Conservation (phyloP, 148 eudicot species). For the Limonium bicolor region DNA sequence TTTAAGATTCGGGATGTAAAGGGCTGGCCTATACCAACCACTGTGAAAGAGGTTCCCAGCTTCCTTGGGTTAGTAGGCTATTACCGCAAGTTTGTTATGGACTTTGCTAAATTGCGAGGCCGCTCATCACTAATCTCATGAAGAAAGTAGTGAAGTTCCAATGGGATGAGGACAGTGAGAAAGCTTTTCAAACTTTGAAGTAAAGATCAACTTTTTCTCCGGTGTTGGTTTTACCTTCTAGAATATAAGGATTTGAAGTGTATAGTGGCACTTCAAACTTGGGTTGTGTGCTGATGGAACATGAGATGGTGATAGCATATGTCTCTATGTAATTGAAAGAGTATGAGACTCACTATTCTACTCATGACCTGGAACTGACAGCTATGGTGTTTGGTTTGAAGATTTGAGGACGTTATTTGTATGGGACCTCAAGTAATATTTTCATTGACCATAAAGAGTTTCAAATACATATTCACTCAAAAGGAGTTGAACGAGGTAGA, state of each 20-base stretch:
- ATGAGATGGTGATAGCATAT: neutral
- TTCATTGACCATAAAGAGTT: neutral
- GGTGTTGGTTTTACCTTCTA: neutral
- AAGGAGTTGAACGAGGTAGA: too few species aligned
- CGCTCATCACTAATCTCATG: neutral
- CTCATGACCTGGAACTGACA: neutral
- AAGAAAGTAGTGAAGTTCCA: neutral
- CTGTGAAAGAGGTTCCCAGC: neutral
- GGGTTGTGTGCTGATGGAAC: neutral
- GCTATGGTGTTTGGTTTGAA: neutral
- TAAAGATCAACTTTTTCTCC: neutral
- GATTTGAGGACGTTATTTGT: neutral
- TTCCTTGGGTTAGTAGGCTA: neutral
- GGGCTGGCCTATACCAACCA: too few species aligned
- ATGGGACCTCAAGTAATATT: neutral
- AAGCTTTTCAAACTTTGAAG: neutral
- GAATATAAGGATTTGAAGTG: too few species aligned
- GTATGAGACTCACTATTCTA: neutral
- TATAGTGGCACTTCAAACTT: neutral
- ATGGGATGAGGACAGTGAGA: neutral
- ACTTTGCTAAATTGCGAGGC: too few species aligned
- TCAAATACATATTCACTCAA: too few species aligned
- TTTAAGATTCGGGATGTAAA: too few species aligned
- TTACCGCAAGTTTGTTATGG: neutral
- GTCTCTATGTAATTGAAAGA: neutral